Percentiles rank a stretch among this genome's conserved stretches.
These are phyloP conservation scores for Pneumocystis jirovecii DNA, from an alignment of 1,139 yeast genomes.

Conservation along the genomic window DNA sequence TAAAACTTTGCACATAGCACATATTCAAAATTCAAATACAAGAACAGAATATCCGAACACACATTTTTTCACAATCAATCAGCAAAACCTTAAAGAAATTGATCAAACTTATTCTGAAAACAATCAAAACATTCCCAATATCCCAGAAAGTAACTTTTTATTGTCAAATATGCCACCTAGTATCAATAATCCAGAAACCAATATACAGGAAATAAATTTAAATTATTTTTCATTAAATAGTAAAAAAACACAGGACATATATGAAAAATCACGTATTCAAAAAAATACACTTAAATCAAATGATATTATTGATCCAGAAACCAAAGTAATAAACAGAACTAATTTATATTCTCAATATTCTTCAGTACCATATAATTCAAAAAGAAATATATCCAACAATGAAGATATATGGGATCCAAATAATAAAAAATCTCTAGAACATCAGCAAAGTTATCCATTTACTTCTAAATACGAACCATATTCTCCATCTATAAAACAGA, in stretches of 20 bases:
- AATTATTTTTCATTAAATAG: neutral
- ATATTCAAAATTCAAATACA: neutral
- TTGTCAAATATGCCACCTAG: neutral
- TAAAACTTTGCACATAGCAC: neutral
- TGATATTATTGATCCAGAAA: neutral
- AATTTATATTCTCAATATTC: neutral
- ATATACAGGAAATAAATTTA: neutral
- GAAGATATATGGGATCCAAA: neutral
- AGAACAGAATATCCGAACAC: neutral
- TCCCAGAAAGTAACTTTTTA: neutral
- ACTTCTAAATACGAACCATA: neutral
- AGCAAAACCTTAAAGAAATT: neutral
- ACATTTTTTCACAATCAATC: neutral
- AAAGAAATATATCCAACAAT: neutral
- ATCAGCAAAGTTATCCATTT: neutral
- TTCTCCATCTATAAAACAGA: neutral
- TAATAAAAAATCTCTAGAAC: neutral
- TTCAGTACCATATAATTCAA: neutral
- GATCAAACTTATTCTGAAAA: neutral
- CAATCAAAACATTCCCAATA: neutral
- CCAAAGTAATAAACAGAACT: neutral
- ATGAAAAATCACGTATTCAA: neutral
- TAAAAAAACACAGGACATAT: neutral
- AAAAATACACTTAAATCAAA: neutral
- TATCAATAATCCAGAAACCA: neutral